Percentiles rank a stretch among this genome's conserved stretches.
phyloP scores from a whole-genome alignment of 129 eudicot species.

The Lactuca sativa region DNA sequence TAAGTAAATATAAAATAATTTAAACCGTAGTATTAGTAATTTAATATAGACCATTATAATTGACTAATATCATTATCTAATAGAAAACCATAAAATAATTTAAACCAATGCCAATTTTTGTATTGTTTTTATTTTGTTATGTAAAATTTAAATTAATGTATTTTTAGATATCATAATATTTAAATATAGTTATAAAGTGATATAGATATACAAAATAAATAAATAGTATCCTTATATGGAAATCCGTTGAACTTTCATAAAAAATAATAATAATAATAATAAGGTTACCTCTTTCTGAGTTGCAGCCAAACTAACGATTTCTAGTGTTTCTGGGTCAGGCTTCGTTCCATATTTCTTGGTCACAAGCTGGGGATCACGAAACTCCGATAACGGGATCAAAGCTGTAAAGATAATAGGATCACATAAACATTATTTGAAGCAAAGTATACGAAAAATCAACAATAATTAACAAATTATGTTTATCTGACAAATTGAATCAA shows the following conservation, averaged over 20 bases:
- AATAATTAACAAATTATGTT: not conserved
- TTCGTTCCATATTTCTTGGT: constrained; percentile 72
- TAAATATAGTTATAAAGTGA: too few relatives aligned
- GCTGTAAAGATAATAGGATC: constrained; percentile 36
- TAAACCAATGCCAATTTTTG: not conserved
- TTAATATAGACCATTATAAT: too few relatives aligned
- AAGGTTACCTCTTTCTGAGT: constrained; percentile 57
- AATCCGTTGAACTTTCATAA: not conserved
- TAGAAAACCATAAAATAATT: too few relatives aligned
- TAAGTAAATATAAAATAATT: too few relatives aligned
- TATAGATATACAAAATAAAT: too few relatives aligned
- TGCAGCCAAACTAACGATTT: constrained; percentile 51
- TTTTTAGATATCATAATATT: too few relatives aligned
- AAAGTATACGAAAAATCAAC: not conserved
- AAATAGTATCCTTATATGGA: not conserved
- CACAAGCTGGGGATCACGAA: constrained; percentile 33
- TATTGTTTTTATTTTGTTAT: not conserved
- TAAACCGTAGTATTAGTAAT: too few relatives aligned
- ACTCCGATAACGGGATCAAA: constrained; percentile 63
- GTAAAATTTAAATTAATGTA: too few relatives aligned
- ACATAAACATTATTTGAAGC: not conserved
- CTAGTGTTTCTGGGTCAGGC: constrained; percentile 69
- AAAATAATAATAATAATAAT: too few relatives aligned
- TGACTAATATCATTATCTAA: not conserved
- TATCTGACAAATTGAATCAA: not conserved